Base-by-base conservation (phyloP, 164 flowering plant species). In the Nymphaea colorata region DNA sequence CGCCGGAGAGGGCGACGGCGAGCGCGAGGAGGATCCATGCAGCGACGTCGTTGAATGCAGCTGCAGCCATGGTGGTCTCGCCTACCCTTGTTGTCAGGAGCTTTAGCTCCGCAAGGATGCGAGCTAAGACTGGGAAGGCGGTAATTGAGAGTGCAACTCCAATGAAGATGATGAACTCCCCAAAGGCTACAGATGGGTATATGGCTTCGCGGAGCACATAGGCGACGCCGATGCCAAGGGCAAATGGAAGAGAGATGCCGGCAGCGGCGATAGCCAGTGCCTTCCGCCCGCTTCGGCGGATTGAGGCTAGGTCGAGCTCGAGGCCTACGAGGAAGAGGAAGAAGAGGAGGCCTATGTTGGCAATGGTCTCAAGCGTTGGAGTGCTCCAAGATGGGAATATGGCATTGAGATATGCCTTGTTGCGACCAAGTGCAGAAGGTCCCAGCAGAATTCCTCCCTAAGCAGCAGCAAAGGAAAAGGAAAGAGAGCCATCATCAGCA, bases 391-490 rank as follows among this genome's bases (percentile, higher is more conserved):
- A 3, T 0, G 79, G 79, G 67, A 78, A 80, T 8, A 80, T 14
- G 4, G 4, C 25, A 55, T 66, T 41, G 5, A 72, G 8, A 61
- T 63, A 80, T 2, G 51, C 43, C n/a, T 71, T 42, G 72, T 70
- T 73, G 2, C 79, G 67, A 11, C 80, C 80, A 0, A 75, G 69
- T 12, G 70, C 79, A 3, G 82, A 80, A 25, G 82, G 82, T 0
- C 82, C 82, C 6, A 80, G 68, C 25, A 80, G 12, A 47, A 80
- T 72, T n/a, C 82, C 82, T 10, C 80, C 82, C 77, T 79, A 64
- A 25, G 65, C 67, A 36, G 44, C 47, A 51, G 7, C 5, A 41
- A 59, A 41, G 16, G 3, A 6, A 25, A 25, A 53, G 59, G 42
- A 42, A 25, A 25, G 36, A 1, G 36, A 25, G 36, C 36, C 36